Conservation (phyloP, 768 basidiomycete genomes). For the Xanthoconium purpureum region DNA sequence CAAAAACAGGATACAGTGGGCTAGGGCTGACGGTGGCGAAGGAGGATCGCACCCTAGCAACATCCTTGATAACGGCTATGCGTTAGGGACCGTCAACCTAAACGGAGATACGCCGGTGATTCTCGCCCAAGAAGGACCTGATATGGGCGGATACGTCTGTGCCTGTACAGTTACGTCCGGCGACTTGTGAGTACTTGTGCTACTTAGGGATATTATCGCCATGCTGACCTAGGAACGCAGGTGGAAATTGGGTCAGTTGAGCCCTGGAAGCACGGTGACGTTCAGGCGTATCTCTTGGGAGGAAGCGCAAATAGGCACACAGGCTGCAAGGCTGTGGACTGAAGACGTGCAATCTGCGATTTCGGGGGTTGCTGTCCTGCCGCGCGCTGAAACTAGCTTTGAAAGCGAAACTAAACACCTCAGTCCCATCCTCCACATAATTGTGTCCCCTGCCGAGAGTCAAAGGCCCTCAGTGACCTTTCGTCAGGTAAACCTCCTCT, state of each 20-base stretch:
- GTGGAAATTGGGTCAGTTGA: conserved; percentile 68
- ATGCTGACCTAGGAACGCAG: conserved; percentile 28
- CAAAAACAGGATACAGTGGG: conserved; percentile 47
- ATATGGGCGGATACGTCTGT: conserved; percentile 63
- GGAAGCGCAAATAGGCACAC: conserved; percentile 32
- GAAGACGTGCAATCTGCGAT: conserved; percentile 16
- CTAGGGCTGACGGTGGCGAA: conserved; percentile 55
- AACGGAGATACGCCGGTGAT: conserved; percentile 73
- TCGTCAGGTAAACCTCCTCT: conserved; percentile 44
- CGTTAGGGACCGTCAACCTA: conserved; percentile 51
- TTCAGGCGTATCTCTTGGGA: conserved; percentile 51
- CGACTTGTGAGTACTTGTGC: conserved; percentile 41
- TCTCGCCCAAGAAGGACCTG: conserved; percentile 58
- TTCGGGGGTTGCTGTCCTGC: not conserved
- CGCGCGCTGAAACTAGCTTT: not conserved
- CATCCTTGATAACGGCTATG: conserved; percentile 61
- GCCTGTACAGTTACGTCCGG: conserved; percentile 49
- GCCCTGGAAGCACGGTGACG: conserved; percentile 51
- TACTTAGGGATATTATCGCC: not conserved
- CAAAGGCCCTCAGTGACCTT: conserved; percentile 40
- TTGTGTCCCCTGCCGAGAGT: conserved; percentile 1
- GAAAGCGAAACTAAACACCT: not conserved
- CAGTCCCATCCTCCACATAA: conserved; percentile 14
- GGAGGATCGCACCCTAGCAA: conserved; percentile 71
- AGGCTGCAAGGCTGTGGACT: conserved; percentile 32